A percentile compares a stretch with the other conserved stretches of the same genome.
Evolutionary conservation across 495 filamentous ascomycete genomes (phyloP).

Genomic region (Rostrohypoxylon terebratum): DNA sequence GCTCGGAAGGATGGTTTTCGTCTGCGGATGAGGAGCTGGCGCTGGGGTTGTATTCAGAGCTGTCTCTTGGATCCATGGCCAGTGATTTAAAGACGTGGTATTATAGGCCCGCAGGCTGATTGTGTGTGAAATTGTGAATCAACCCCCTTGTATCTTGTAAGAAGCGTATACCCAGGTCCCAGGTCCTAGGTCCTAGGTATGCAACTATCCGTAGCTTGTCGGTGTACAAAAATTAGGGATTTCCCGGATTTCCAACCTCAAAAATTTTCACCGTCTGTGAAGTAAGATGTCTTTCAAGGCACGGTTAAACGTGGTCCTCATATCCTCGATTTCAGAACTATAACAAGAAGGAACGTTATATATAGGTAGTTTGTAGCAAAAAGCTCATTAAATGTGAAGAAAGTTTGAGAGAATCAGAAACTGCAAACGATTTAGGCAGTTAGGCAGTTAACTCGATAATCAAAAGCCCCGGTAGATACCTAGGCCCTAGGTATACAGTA

Average conservation of each 20-base stretch:
- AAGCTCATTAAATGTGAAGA: not conserved
- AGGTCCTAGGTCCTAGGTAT: constrained; percentile 1
- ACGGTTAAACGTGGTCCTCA: not conserved
- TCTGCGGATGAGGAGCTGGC: not conserved
- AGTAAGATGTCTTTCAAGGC: not conserved
- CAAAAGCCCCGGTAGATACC: not conserved
- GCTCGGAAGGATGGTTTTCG: not conserved
- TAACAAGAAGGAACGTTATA: not conserved
- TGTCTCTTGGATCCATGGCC: constrained; percentile 22
- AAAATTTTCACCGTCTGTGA: not conserved
- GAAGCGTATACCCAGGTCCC: not conserved
- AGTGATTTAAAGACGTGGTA: not conserved
- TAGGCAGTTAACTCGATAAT: not conserved
- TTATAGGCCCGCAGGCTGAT: not conserved
- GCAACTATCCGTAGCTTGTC: constrained; percentile 35
- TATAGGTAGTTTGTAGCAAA: not conserved
- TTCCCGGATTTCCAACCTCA: not conserved
- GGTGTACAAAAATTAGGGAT: not conserved
- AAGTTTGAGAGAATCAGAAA: not conserved
- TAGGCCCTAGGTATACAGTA: not conserved
- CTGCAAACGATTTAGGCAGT: not conserved
- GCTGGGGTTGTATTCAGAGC: constrained; percentile 2
- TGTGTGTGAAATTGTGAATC: not conserved
- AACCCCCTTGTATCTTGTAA: not conserved
- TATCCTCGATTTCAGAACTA: too few species aligned